A percentile compares a stretch with the other conserved stretches of the same genome.
Conservation (phyloP, 176 grass and related monocot genomes). For the Bothriochloa decipiens region DNA sequence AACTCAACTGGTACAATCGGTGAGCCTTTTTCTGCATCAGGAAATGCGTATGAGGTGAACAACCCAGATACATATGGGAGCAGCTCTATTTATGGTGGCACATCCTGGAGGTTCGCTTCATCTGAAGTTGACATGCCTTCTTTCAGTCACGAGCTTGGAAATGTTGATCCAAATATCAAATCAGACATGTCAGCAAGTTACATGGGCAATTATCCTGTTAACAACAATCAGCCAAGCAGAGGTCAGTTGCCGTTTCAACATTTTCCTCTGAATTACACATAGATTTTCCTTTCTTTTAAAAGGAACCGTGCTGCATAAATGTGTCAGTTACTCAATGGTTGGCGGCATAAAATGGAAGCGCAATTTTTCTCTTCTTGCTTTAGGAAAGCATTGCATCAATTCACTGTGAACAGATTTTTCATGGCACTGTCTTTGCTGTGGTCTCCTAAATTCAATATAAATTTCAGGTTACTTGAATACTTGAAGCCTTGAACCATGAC, state of each 20-base stretch:
- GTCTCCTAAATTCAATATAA: background rate
- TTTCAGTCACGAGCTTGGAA: slow-evolving; percentile 69
- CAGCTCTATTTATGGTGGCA: slow-evolving; percentile 66
- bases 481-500: background rate
- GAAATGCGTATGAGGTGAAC: slow-evolving; percentile 57
- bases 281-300: background rate
- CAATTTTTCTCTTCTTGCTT: background rate
- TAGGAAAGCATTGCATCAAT: background rate
- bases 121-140: slow-evolving; percentile 63
- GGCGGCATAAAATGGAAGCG: background rate
- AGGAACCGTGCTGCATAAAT: slow-evolving; percentile 10
- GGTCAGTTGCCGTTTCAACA: slow-evolving; percentile 53
- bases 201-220: slow-evolving; percentile 65
- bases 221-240: slow-evolving; percentile 72
- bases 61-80: slow-evolving; percentile 52
- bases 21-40: slow-evolving; percentile 56
- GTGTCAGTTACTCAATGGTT: background rate
- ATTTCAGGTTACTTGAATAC: background rate
- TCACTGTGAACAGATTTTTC: background rate
- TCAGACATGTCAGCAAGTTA: slow-evolving; percentile 51
- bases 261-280: slow-evolving; percentile 25
- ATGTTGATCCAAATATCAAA: slow-evolving; percentile 54
- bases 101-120: slow-evolving; percentile 63
- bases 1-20: slow-evolving; percentile 56
- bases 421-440: slow-evolving; percentile 7